Evolutionary conservation across 176 grass and related monocot genomes (phyloP), one percentile per base, ranked within the genome.

Genomic region (Eleusine coracana): DNA sequence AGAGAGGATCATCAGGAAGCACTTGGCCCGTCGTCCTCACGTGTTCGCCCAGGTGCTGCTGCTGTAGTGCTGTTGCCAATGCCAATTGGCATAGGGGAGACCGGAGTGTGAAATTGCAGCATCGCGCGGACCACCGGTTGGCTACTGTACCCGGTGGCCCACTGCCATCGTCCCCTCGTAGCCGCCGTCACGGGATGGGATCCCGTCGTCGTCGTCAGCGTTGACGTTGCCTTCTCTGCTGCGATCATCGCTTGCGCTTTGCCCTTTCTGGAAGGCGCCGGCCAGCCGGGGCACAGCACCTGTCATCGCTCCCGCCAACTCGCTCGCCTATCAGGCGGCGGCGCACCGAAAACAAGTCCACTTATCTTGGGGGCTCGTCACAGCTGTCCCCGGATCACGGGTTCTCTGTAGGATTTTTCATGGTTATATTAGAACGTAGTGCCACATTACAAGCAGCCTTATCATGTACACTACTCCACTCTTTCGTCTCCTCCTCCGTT

Each of bases 281-380:
- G 9, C 46, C 41, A 8, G 10, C 46, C 2, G 13, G 63, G 37
- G 21, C 6, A 21, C 52, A 12, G 39, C 42, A 82, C 31, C 71
- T 81, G 25, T 56, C 55, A 13, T 20, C 13, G 48, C 48, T 15
- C 48, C 48, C 48, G 48, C 48, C 45, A 12, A 11, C 45, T 48
- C 10, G 7, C 10, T 0, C 4, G 68, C 75, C 81, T 69, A 84
- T 80, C 76, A 80, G 6, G 16, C 52, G 48, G 48, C 48, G 48
- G 48, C 48, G 14, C 46, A 48, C 15, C 3, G 7, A 37, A 61
- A 3, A 48, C 9, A 21, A 74, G 81, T 88, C 60, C 7, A 46
- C 86, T 84, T 88, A 88, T 79, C 86, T 79, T 66, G 34, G 23
- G 28, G 16, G 45, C 5, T 34, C 71, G 8, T 7, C 58, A 21